Conservation (phyloP, 1,139 yeast genomes). For the Hanseniaspora gamundiae region DNA sequence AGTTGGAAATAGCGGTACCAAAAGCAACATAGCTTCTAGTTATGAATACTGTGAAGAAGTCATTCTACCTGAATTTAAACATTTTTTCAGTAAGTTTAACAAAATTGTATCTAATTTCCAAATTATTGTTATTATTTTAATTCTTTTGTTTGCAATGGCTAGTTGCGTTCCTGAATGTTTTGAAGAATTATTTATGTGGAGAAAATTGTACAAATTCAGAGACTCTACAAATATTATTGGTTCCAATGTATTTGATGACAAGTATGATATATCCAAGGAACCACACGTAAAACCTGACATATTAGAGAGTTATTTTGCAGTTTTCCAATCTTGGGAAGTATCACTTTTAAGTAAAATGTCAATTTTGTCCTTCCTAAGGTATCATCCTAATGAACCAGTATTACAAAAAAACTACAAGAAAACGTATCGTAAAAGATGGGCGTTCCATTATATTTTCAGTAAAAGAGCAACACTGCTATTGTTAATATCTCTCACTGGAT, state of each 20-base stretch:
- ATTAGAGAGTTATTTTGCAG: conserved; percentile 14
- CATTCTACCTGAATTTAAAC: conserved; percentile 17
- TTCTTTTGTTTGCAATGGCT: conserved; percentile 30
- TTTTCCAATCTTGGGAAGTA: conserved; percentile 5
- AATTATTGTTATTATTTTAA: conserved; percentile 29
- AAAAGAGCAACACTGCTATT: conserved; percentile 34
- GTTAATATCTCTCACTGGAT: conserved; percentile 37
- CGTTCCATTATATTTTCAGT: conserved; percentile 38
- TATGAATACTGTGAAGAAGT: conserved; percentile 3
- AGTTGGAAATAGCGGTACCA: not conserved
- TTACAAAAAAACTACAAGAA: not conserved
- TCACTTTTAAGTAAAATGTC: not conserved
- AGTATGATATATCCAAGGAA: not conserved
- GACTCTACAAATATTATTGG: conserved; percentile 13
- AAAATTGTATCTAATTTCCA: conserved; percentile 26
- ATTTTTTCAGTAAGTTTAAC: conserved; percentile 25
- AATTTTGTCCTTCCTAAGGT: no score
- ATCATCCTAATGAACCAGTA: no score
- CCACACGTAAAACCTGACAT: conserved; percentile 14
- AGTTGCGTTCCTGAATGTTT: conserved; percentile 33
- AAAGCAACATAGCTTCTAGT: not conserved
- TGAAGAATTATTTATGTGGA: conserved; percentile 41
- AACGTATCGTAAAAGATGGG: conserved; percentile 30
- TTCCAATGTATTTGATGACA: not conserved
- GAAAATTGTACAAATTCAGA: conserved; percentile 27